phyloP scores from a whole-genome alignment of 2,329 filamentous ascomycete genomes.

The Xylaria sp. region DNA sequence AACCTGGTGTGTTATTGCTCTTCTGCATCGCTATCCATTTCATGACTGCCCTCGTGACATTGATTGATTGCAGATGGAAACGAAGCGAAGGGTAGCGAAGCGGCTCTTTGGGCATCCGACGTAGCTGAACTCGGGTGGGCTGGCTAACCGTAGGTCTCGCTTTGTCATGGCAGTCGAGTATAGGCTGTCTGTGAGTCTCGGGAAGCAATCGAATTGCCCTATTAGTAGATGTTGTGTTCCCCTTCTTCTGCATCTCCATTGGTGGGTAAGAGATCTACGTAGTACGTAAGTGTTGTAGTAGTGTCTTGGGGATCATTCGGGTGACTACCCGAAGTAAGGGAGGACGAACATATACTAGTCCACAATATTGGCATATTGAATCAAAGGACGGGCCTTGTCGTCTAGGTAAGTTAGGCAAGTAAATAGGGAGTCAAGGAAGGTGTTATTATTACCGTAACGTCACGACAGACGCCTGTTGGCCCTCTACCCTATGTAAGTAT shows the following conservation, averaged over 20 bases:
- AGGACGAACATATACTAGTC: neutral
- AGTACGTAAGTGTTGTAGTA: neutral
- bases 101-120: neutral
- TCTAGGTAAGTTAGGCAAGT: too few relatives aligned
- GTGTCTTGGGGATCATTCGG: neutral
- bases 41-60: too few relatives aligned
- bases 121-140: too few relatives aligned
- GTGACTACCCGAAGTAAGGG: neutral
- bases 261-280: neutral
- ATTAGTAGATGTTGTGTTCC: neutral
- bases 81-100: neutral
- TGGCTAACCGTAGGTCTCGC: neutral
- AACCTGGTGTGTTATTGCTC: too few relatives aligned
- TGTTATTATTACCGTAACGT: too few relatives aligned
- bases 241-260: neutral
- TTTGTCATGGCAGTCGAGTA: neutral
- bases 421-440: too few relatives aligned
- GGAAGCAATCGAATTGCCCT: constrained; percentile 13
- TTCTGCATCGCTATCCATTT: too few relatives aligned
- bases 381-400: too few relatives aligned
- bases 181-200: constrained; percentile 21
- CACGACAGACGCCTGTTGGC: too few relatives aligned
- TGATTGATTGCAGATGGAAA: too few relatives aligned
- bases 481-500: too few relatives aligned
- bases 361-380: too few relatives aligned